Evolutionary conservation across 441 rosid genomes (phyloP).

Genomic region (Raphanus hybrid): DNA sequence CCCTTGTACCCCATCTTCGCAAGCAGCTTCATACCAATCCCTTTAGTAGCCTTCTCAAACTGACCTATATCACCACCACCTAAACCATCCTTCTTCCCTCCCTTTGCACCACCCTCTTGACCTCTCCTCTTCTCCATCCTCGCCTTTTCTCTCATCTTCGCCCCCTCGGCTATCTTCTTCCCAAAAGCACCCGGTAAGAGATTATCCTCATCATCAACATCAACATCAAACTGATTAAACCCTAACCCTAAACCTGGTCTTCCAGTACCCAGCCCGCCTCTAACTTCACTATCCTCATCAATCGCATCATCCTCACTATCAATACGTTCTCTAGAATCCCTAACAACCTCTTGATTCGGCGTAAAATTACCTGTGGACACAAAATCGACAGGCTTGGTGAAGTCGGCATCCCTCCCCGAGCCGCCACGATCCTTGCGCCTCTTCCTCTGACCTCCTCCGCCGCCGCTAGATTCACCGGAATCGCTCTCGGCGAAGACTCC

Average conservation of each 20-base stretch:
- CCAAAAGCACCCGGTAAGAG: constrained; percentile 71
- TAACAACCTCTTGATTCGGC: constrained; percentile 75
- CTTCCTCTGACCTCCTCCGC: constrained; percentile 60
- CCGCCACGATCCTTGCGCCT: constrained; percentile 61
- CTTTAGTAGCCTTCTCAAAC: constrained; percentile 77
- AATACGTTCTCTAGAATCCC: constrained; percentile 49
- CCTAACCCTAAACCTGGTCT: constrained; percentile 53
- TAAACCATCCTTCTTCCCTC: constrained; percentile 43
- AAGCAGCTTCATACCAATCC: constrained; percentile 75
- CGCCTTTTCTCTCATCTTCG: constrained; percentile 53
- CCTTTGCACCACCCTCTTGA: constrained; percentile 46
- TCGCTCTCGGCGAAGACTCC: constrained; percentile 68
- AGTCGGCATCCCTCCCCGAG: constrained; percentile 53
- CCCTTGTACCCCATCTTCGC: constrained; percentile 91
- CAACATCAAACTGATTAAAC: constrained; percentile 37
- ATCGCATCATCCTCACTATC: constrained; percentile 26
- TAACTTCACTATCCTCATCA: constrained; percentile 43
- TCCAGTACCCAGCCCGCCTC: constrained; percentile 63
- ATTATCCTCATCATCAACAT: constrained; percentile 26
- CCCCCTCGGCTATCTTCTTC: constrained; percentile 66
- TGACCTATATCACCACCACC: constrained; percentile 53
- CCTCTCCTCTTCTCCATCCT: constrained; percentile 61
- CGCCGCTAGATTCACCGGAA: constrained; percentile 50
- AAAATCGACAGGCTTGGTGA: constrained; percentile 77
- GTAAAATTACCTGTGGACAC: constrained; percentile 69